phyloP scores from a whole-genome alignment of 2,329 filamentous ascomycete genomes.

The Ascochyta lentis region DNA sequence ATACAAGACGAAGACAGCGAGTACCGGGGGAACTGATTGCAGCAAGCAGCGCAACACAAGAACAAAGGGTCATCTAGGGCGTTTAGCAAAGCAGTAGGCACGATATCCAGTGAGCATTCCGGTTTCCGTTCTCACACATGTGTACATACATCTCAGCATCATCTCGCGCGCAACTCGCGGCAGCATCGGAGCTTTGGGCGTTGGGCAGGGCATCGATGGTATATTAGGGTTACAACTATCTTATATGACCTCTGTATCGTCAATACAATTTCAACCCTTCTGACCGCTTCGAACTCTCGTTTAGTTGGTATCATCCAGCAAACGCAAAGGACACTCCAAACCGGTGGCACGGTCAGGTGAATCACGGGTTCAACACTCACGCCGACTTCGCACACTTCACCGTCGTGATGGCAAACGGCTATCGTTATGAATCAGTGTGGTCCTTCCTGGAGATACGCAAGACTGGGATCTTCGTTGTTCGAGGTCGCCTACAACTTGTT shows the following conservation, averaged over 20 bases:
- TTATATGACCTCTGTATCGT: slow-evolving; percentile 13
- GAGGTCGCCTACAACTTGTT: not conserved
- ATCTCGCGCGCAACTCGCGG: slow-evolving; percentile 16
- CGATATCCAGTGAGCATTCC: slow-evolving; percentile 29
- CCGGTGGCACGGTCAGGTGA: not conserved
- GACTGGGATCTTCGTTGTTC: not conserved
- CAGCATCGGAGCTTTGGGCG: slow-evolving; percentile 31
- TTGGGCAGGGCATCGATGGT: slow-evolving; percentile 18
- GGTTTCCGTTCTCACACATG: slow-evolving; percentile 23
- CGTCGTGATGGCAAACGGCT: not conserved
- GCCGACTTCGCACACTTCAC: slow-evolving; percentile 4
- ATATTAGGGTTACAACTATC: slow-evolving; percentile 3
- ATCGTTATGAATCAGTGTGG: not conserved
- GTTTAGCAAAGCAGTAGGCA: slow-evolving; percentile 25
- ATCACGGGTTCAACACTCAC: not conserved
- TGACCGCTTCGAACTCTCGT: not conserved
- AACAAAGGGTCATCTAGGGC: slow-evolving; percentile 19
- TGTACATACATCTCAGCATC: slow-evolving; percentile 36
- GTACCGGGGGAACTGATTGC: slow-evolving; percentile 1
- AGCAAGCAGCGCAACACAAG: not conserved
- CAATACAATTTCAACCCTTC: slow-evolving; percentile 7
- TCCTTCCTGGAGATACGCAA: not conserved
- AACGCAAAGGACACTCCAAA: not conserved
- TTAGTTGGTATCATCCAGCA: not conserved
- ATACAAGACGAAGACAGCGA: slow-evolving; percentile 27